These are phyloP conservation scores for Trichoderma aggressivum DNA, from an alignment of 2,329 filamentous ascomycete species.

Conservation along the genomic window DNA sequence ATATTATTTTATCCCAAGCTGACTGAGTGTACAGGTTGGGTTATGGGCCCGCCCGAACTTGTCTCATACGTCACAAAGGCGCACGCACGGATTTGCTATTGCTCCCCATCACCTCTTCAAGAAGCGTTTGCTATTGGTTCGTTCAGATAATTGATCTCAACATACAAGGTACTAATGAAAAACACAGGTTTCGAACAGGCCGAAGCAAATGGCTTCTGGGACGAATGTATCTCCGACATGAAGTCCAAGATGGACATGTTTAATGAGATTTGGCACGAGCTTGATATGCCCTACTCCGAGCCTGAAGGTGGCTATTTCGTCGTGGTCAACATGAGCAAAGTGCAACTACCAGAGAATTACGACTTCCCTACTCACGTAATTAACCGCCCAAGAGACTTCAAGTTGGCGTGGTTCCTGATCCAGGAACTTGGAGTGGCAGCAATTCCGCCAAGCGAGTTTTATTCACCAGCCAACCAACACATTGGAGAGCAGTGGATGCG, in stretches of 20 bases:
- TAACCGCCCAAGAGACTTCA: not conserved
- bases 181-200: not conserved
- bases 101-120: conserved; percentile 1
- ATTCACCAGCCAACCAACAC: not conserved
- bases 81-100: not conserved
- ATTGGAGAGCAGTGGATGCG: conserved; percentile 10
- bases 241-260: conserved; percentile 3
- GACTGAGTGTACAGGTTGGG: not conserved
- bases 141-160: not conserved
- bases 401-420: conserved; percentile 4
- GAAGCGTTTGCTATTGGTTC: conserved; percentile 3
- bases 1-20: not conserved
- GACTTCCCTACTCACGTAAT: not conserved
- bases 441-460: not conserved
- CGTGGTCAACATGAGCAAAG: conserved; percentile 8
- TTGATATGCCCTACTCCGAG: not conserved
- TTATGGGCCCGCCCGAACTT: not conserved
- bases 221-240: conserved; percentile 1
- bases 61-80: not conserved
- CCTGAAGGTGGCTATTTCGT: conserved; percentile 5
- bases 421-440: conserved; percentile 5
- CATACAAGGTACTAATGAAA: not conserved
- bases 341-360: not conserved
- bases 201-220: not conserved
- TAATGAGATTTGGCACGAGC: conserved; percentile 7